These are phyloP conservation scores for Ogataea ramenticola DNA, from an alignment of 805 yeast genomes.

Conservation along the genomic window DNA sequence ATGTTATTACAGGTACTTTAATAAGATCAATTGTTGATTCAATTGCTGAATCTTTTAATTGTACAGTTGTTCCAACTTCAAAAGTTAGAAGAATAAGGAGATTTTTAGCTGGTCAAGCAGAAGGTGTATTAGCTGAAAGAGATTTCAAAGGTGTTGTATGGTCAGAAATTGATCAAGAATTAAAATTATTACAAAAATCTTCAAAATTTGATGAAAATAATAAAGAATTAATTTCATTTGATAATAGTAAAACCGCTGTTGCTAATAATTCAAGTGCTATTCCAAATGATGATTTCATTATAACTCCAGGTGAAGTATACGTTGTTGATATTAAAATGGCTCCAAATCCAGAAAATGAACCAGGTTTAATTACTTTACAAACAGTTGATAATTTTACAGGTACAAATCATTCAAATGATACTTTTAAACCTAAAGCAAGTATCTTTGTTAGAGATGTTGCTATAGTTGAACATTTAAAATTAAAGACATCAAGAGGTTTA, in stretches of 20 bases:
- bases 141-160: constrained; percentile 90
- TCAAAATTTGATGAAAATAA: constrained; percentile 23
- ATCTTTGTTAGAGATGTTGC: constrained; percentile 82
- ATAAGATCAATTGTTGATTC: constrained; percentile 75
- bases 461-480: constrained; percentile 67
- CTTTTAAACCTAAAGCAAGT: constrained; percentile 56
- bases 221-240: constrained; percentile 32
- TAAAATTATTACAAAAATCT: constrained; percentile 39
- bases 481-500: constrained; percentile 66
- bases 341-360: constrained; percentile 46
- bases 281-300: constrained; percentile 69
- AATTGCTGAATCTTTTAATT: constrained; percentile 78
- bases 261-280: constrained; percentile 47
- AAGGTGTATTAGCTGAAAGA: constrained; percentile 83
- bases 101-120: constrained; percentile 93
- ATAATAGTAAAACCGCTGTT: constrained; percentile 27
- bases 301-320: constrained; percentile 80
- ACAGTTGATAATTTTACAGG: constrained; percentile 60
- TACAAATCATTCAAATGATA: constrained; percentile 44
- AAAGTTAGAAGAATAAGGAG: constrained; percentile 87
- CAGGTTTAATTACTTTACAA: constrained; percentile 65
- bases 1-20: constrained; percentile 53
- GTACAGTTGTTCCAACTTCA: constrained; percentile 87
- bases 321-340: constrained; percentile 77
- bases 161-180: constrained; percentile 79